Conservation (phyloP, 331 rosid genomes). For the Ulmus americana region DNA sequence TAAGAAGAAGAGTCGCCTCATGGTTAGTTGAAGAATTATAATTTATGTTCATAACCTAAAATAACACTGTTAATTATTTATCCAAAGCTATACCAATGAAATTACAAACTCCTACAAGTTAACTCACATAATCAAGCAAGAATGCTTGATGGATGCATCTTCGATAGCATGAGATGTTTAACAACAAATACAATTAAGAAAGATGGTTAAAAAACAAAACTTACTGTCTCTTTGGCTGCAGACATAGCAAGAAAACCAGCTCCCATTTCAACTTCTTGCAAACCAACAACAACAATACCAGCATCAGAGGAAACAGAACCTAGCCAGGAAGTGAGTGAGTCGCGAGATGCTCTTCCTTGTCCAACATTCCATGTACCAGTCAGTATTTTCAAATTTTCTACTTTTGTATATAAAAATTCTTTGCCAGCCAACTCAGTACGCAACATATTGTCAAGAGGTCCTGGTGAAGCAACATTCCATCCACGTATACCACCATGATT, state of each 20-base stretch:
- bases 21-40: background rate
- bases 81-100: background rate
- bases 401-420: slow-evolving; percentile 73
- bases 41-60: background rate
- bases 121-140: background rate
- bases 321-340: slow-evolving; percentile 85
- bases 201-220: slow-evolving; percentile 20
- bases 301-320: slow-evolving; percentile 71
- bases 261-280: slow-evolving; percentile 99
- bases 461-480: slow-evolving; percentile 82
- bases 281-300: slow-evolving; percentile 81
- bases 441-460: slow-evolving; percentile 71
- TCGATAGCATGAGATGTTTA: background rate
- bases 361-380: slow-evolving; percentile 98
- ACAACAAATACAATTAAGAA: background rate
- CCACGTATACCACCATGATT: slow-evolving; percentile 93
- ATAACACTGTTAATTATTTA: background rate
- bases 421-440: slow-evolving; percentile 68
- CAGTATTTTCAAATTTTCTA: slow-evolving; percentile 67
- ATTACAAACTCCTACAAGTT: background rate
- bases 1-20: background rate
- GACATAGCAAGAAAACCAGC: slow-evolving; percentile 99
- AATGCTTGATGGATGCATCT: background rate
- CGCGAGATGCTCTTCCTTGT: slow-evolving; percentile 90
- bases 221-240: slow-evolving; percentile 96